Evolutionary conservation across 2,329 filamentous ascomycete genomes (phyloP).

Genomic region (Calonectria montana): DNA sequence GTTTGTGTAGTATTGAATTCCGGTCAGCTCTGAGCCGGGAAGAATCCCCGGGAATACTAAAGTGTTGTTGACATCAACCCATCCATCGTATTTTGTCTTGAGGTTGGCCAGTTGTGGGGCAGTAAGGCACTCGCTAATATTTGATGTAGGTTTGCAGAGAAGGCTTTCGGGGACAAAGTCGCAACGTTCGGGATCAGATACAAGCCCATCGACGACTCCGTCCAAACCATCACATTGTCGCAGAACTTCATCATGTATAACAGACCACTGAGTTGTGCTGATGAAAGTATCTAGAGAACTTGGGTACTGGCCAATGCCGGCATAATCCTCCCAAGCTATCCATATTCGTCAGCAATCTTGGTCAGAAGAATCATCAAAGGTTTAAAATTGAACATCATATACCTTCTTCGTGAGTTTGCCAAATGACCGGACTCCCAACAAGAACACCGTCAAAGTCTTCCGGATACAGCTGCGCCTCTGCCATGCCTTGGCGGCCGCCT

Average conservation of each 20-base stretch:
- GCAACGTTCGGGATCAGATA: background rate
- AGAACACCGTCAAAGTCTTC: background rate
- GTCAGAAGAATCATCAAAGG: fast-evolving
- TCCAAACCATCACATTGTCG: background rate
- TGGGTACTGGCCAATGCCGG: background rate
- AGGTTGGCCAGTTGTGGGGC: background rate
- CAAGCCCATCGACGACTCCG: background rate
- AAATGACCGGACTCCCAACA: background rate
- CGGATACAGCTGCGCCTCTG: background rate
- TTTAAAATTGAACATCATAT: background rate
- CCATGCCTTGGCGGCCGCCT: constrained; percentile 1
- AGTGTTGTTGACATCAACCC: background rate
- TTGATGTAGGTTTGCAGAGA: background rate
- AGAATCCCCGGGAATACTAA: background rate
- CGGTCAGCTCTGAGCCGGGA: background rate
- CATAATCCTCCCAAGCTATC: background rate
- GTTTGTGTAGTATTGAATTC: background rate
- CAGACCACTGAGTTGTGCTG: background rate
- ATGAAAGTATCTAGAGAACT: background rate
- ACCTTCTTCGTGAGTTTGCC: constrained; percentile 4
- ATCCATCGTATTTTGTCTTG: background rate
- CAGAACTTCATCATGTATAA: background rate
- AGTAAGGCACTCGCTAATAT: background rate
- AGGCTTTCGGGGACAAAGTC: background rate
- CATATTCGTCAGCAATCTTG: background rate